Percentiles rank a stretch among this genome's conserved stretches.
Evolutionary conservation across 2,329 filamentous ascomycete genomes (phyloP).

Genomic region (Venturia nashicola): DNA sequence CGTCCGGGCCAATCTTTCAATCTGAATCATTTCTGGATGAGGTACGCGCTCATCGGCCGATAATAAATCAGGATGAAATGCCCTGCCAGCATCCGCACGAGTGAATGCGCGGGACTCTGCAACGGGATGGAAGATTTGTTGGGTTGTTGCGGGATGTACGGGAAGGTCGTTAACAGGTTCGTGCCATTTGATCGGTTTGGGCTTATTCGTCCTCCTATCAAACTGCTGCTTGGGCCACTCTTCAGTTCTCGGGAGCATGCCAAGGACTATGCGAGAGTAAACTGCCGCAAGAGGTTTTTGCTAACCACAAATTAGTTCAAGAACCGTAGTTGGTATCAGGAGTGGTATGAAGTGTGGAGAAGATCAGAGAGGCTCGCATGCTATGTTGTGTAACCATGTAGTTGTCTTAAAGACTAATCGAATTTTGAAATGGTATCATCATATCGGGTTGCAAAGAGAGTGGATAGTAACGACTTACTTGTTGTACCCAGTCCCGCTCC

Average conservation of each 20-base stretch:
- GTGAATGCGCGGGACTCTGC: slow-evolving; percentile 53
- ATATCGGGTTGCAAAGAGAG: slow-evolving; percentile 29
- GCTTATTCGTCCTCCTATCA: slow-evolving; percentile 6
- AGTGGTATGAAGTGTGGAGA: slow-evolving; percentile 9
- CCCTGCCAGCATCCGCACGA: slow-evolving; percentile 51
- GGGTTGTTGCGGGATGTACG: slow-evolving; percentile 40
- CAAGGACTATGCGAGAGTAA: slow-evolving; percentile 63
- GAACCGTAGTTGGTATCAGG: slow-evolving; percentile 7
- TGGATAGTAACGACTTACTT: slow-evolving; percentile 47
- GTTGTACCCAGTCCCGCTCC: slow-evolving; percentile 62
- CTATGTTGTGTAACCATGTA: slow-evolving; percentile 62
- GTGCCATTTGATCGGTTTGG: slow-evolving; percentile 32
- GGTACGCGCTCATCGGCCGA: slow-evolving; percentile 52
- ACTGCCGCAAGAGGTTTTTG: slow-evolving; percentile 63
- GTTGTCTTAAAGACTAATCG: slow-evolving; percentile 99
- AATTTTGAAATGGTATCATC: slow-evolving; percentile 64
- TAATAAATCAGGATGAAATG: slow-evolving; percentile 46
- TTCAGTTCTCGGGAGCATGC: slow-evolving; percentile 60
- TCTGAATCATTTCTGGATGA: slow-evolving; percentile 45
- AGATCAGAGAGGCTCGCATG: slow-evolving; percentile 62
- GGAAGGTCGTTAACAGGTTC: slow-evolving; percentile 54
- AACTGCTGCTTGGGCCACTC: background rate
- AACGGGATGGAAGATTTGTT: slow-evolving; percentile 50
- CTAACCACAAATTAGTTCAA: slow-evolving; percentile 34
- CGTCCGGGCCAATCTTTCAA: slow-evolving; percentile 25